Conservation (phyloP, 2,329 filamentous ascomycete genomes). For the Xenoacremonium recifei region DNA sequence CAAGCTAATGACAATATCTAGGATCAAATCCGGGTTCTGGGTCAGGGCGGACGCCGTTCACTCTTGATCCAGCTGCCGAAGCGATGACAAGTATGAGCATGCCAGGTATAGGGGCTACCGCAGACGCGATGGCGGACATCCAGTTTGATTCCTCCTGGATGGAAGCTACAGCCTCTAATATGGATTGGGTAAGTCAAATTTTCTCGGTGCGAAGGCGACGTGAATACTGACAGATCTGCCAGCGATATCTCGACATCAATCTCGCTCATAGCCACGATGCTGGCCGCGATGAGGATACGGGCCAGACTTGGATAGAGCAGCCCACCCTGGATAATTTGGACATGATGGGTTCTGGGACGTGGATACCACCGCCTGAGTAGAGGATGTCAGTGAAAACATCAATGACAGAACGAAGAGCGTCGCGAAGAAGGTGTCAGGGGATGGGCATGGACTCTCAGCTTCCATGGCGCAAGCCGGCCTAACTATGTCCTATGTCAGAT, state of each 20-base stretch:
- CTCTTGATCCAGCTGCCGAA: constrained; percentile 16
- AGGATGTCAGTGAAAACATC: constrained; percentile 1
- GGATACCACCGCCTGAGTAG: constrained; percentile 13
- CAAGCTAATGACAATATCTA: constrained; percentile 13
- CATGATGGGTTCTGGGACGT: constrained; percentile 22
- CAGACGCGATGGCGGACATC: constrained; percentile 12
- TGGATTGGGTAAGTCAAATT: constrained; percentile 41
- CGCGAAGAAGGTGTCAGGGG: no score
- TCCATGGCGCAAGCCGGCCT: no score
- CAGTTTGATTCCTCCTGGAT: constrained; percentile 38
- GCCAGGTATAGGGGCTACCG: constrained; percentile 14
- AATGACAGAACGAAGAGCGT: no score
- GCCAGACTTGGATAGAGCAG: constrained; percentile 30
- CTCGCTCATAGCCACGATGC: constrained; percentile 30
- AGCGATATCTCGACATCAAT: constrained; percentile 35
- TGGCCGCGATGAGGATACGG: constrained; percentile 24
- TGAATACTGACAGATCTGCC: constrained; percentile 7
- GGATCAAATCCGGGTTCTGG: constrained; percentile 17
- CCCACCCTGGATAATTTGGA: constrained; percentile 24
- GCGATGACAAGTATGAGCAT: constrained; percentile 19
- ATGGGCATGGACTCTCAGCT: no score
- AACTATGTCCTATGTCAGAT: no score
- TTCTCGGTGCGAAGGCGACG: background rate
- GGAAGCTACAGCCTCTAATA: constrained; percentile 25
- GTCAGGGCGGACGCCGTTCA: constrained; percentile 18